Evolutionary conservation across 495 filamentous ascomycete genomes (phyloP).

Genomic region (Aspergillus cristatus): DNA sequence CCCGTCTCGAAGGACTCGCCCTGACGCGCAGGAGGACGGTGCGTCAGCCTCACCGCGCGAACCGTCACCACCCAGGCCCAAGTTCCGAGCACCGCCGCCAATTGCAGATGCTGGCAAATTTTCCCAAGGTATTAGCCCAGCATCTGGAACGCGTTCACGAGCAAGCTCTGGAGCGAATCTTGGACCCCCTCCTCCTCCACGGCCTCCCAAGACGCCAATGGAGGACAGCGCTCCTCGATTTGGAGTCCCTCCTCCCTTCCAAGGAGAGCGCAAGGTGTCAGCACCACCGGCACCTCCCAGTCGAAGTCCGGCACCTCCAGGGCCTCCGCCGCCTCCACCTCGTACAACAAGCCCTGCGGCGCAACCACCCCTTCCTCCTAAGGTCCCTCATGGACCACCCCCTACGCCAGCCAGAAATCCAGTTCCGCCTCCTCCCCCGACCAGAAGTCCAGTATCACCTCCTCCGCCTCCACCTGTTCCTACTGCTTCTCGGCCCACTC

Average conservation of each 20-base stretch:
- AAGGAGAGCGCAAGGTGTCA: conserved; percentile 52
- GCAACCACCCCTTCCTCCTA: conserved; percentile 58
- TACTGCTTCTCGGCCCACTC: conserved; percentile 18
- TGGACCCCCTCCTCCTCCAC: conserved; percentile 75
- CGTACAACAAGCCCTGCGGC: conserved; percentile 46
- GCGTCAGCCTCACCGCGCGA: conserved; percentile 42
- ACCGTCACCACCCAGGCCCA: conserved; percentile 40
- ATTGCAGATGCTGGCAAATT: conserved; percentile 80
- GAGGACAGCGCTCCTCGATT: conserved; percentile 58
- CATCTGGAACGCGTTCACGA: conserved; percentile 44
- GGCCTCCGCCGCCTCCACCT: conserved; percentile 60
- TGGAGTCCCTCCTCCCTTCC: conserved; percentile 76
- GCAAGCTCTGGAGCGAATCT: conserved; percentile 51
- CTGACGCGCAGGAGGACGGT: conserved; percentile 43
- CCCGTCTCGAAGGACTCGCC: conserved; percentile 56
- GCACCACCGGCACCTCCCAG: conserved; percentile 69
- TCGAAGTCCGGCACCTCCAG: conserved; percentile 44
- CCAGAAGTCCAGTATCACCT: conserved; percentile 37
- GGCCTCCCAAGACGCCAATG: conserved; percentile 78
- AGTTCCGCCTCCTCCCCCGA: conserved; percentile 52
- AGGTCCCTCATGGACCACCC: conserved; percentile 42
- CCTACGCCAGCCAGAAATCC: conserved; percentile 10
- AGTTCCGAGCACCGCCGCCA: conserved; percentile 76
- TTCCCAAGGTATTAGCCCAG: conserved; percentile 45
- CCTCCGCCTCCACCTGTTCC: conserved; percentile 43